Percentiles rank a stretch among this genome's conserved stretches.
phyloP scores from a whole-genome alignment of 177 flowering plant species.

The Vitis hybrid region DNA sequence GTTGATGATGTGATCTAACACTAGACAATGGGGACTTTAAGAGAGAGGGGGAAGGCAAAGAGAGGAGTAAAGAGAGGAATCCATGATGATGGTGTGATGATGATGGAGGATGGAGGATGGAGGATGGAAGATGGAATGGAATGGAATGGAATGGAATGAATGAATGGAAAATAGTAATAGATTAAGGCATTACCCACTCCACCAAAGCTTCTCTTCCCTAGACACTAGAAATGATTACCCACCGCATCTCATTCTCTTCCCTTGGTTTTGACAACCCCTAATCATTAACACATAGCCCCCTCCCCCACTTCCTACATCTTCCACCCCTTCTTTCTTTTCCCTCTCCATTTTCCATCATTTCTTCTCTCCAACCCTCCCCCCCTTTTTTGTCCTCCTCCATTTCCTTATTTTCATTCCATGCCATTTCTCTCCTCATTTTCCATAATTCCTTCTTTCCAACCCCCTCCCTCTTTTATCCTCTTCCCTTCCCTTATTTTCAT shows the following conservation, averaged over 20 bases:
- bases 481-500: no score
- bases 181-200: constrained; percentile 9
- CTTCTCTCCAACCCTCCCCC: no score
- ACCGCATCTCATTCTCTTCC: constrained; percentile 14
- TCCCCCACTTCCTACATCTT: background rate
- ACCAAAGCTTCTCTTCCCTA: constrained; percentile 18
- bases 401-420: constrained; percentile 1
- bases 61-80: constrained; percentile 12
- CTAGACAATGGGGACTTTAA: no score
- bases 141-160: no score
- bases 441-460: background rate
- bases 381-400: background rate
- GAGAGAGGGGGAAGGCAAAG: no score
- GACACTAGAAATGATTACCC: constrained; percentile 36
- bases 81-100: constrained; percentile 19
- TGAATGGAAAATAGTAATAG: no score
- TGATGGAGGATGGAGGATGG: constrained; percentile 1
- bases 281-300: constrained; percentile 24
- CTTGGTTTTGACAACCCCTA: constrained; percentile 40
- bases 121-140: no score
- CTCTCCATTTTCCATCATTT: constrained; percentile 1
- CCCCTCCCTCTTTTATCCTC: no score
- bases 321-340: constrained; percentile 17
- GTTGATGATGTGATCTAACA: no score
- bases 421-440: background rate